Conservation (phyloP, 139 green algal species). For the Picochlorum costavermella region DNA sequence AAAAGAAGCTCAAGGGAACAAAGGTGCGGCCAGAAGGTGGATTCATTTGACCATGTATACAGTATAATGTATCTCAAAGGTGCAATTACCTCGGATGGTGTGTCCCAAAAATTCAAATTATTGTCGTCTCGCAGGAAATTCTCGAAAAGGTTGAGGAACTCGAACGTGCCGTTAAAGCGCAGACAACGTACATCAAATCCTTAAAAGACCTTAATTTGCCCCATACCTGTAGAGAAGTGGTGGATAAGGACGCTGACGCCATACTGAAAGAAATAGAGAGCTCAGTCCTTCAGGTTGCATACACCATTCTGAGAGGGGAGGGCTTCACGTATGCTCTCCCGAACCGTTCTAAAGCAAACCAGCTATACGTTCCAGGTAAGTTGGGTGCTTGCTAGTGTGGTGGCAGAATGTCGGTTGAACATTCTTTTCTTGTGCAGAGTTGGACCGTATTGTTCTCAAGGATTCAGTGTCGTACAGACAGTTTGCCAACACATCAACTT, state of each 20-base stretch:
- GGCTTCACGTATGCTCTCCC: conserved; percentile 54
- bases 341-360: conserved; percentile 67
- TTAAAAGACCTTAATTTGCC: conserved; percentile 47
- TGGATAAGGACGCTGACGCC: conserved; percentile 67
- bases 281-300: conserved; percentile 49
- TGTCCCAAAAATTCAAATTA: background rate
- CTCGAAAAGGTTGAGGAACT: conserved; percentile 56
- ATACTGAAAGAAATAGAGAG: conserved; percentile 78
- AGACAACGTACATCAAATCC: conserved; percentile 36
- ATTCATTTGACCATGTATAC: background rate
- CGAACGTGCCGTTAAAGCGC: conserved; percentile 30
- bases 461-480: conserved; percentile 54
- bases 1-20: conserved; percentile 5
- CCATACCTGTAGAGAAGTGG: conserved; percentile 51
- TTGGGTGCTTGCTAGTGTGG: conserved; percentile 6
- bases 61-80: background rate
- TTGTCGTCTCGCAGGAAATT: conserved; percentile 45
- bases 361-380: conserved; percentile 52
- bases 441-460: conserved; percentile 90
- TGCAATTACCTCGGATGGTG: background rate
- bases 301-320: conserved; percentile 48
- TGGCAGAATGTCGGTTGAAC: background rate
- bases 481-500: conserved; percentile 73
- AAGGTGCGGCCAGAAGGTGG: background rate
- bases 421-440: conserved; percentile 31